These are phyloP conservation scores for Globisporangium uncinulatum DNA, from an alignment of 352 stramenopile species.

Conservation along the genomic window DNA sequence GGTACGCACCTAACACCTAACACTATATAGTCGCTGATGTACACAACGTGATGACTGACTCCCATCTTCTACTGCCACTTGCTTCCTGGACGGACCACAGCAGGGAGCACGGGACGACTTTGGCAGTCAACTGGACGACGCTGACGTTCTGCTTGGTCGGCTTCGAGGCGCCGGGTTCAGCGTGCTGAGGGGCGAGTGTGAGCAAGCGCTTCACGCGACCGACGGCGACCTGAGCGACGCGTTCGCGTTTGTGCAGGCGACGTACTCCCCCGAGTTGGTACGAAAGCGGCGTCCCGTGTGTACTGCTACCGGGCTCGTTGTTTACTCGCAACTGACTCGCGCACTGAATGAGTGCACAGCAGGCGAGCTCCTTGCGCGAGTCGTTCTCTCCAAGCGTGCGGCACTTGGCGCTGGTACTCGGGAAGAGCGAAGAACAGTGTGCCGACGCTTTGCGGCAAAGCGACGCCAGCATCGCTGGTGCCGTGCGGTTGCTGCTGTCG, in stretches of 20 bases:
- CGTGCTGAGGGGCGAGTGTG: constrained; percentile 24
- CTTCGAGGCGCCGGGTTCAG: constrained; percentile 26
- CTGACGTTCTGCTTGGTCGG: constrained; percentile 17
- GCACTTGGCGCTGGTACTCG: constrained; percentile 46
- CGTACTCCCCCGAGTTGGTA: constrained; percentile 14
- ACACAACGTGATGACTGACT: not conserved
- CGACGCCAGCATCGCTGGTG: constrained; percentile 39
- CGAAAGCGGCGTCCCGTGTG: not conserved
- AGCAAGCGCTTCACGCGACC: constrained; percentile 32
- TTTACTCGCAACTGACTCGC: not conserved
- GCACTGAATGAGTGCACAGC: not conserved
- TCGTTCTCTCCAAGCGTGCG: constrained; percentile 34
- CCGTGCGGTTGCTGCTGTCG: constrained; percentile 59
- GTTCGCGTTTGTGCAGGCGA: constrained; percentile 14
- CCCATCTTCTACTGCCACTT: not conserved
- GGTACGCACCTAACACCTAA: not conserved
- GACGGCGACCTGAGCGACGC: constrained; percentile 24
- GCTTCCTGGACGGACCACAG: not conserved
- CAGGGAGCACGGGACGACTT: not conserved
- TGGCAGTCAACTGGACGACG: not conserved
- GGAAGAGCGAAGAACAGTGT: constrained; percentile 42
- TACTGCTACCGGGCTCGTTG: not conserved
- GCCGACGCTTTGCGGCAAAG: constrained; percentile 49
- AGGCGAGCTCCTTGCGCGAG: constrained; percentile 11
- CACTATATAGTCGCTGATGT: not conserved